Evolutionary conservation across 1,284 basidiomycete species (phyloP).

Genomic region (Cerioporus squamosus): DNA sequence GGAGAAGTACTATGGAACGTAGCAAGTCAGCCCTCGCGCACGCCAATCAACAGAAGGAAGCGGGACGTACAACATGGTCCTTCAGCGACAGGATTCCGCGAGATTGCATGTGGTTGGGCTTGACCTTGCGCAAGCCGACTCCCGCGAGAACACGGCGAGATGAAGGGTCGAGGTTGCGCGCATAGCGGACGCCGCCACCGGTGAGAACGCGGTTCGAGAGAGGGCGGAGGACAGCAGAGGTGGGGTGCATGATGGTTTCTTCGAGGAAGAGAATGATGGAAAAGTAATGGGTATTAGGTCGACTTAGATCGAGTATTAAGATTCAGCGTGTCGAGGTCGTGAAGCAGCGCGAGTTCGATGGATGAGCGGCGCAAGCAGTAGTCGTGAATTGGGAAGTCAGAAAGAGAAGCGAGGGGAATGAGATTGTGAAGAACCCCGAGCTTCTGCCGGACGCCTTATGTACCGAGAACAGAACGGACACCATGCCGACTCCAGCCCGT

Average conservation of each 20-base stretch:
- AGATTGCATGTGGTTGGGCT: constrained; percentile 15
- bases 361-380: not conserved
- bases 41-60: not conserved
- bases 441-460: not conserved
- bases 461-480: not conserved
- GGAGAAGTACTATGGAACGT: constrained; percentile 35
- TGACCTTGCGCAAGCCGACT: too few relatives aligned
- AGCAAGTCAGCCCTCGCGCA: not conserved
- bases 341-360: not conserved
- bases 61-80: constrained; percentile 34
- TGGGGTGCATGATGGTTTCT: constrained; percentile 27
- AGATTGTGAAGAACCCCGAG: not conserved
- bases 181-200: constrained; percentile 28
- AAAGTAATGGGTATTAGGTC: not conserved
- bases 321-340: not conserved
- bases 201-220: constrained; percentile 27
- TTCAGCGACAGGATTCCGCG: constrained; percentile 35
- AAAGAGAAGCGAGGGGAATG: not conserved
- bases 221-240: constrained; percentile 27
- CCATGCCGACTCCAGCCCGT: not conserved
- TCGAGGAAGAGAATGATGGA: not conserved
- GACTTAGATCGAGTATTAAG: not conserved
- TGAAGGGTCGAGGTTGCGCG: constrained; percentile 8
- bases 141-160: too few relatives aligned
- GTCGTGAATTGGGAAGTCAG: not conserved